Evolutionary conservation across 441 rosid species (phyloP), one percentile per base, ranked within the genome.

Genomic region (Daphne laureola): DNA sequence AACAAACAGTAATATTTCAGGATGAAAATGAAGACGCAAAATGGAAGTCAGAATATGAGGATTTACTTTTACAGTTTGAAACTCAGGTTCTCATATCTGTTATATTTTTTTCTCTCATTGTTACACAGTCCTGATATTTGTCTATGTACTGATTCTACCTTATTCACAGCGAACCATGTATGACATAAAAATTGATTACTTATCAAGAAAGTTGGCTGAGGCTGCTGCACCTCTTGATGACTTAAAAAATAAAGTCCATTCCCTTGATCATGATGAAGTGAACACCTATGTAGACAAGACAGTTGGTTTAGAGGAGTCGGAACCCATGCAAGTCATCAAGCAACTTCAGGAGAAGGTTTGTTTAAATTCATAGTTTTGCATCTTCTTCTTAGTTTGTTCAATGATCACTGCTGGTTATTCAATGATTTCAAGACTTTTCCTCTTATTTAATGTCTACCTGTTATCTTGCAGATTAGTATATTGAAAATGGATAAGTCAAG

Each of bases 301-400:
- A 66, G 65, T 53, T 43, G 66, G 74, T 59, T 54, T 52, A 55
- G 67, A 78, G 68, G 94, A 83, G 73, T 78, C 75, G 5, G 94
- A 86, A 69, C 75, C 78, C 67, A 78, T 77, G 67, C 69, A 69
- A 73, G 83, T 86, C 58, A 82, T 84, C 73, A 83, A 82, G 73
- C 90, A 82, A 73, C 96, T 92, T 49, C 85, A 88, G 67, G 95
- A 86, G 76, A 87, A 88, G 96, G 98, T 89, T 53, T 50, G 17
- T 64, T 57, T 72, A 57, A 25, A 53, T 46, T 57, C 47, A 15
- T 52, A 42, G 59, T 61, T 46, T 48, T 45, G 40, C 57, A 59
- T 61, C 31, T 40, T 49, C 12, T 18, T 49, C 14, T 21, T 18
- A 12, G 26, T 26, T 14, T 15, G 43, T 38, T 18, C 38, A 31